phyloP scores from a whole-genome alignment of 345 rosid genomes.

The Geranium rotundifolium region DNA sequence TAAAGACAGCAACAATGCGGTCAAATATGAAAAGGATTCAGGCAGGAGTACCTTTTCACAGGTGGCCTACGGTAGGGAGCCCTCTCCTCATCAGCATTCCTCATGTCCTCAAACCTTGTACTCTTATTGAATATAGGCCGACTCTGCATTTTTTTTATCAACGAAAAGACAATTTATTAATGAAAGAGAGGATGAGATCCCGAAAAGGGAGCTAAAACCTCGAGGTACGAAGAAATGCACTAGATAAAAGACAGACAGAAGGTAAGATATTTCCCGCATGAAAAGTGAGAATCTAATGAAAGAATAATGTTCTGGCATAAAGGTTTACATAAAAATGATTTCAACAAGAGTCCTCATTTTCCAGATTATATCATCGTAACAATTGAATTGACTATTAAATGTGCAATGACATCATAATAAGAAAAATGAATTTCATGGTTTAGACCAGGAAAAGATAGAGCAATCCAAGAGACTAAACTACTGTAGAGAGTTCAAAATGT shows the following conservation, averaged over 20 bases:
- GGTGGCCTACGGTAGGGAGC: slow-evolving; percentile 64
- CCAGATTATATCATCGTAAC: too few species aligned
- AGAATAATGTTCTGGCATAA: too few species aligned
- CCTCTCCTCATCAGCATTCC: slow-evolving; percentile 66
- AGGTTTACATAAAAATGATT: too few species aligned
- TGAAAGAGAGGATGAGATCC: too few species aligned
- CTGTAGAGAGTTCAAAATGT: background rate
- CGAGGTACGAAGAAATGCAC: background rate
- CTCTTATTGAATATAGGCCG: slow-evolving; percentile 96
- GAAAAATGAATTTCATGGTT: too few species aligned
- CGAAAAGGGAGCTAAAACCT: too few species aligned
- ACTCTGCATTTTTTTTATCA: slow-evolving; percentile 44
- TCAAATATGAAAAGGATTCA: background rate
- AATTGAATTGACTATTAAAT: too few species aligned
- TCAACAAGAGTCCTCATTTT: too few species aligned
- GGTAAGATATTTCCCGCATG: background rate
- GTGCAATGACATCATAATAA: too few species aligned
- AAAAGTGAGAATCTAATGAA: background rate
- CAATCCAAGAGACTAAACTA: background rate
- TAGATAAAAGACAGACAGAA: too few species aligned
- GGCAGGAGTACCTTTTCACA: slow-evolving; percentile 45
- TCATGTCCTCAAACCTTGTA: slow-evolving; percentile 96
- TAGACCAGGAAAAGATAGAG: too few species aligned
- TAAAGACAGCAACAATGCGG: background rate
- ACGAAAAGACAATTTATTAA: too few species aligned